Evolutionary conservation across 768 basidiomycete genomes (phyloP).

Genomic region (Russula sp.): DNA sequence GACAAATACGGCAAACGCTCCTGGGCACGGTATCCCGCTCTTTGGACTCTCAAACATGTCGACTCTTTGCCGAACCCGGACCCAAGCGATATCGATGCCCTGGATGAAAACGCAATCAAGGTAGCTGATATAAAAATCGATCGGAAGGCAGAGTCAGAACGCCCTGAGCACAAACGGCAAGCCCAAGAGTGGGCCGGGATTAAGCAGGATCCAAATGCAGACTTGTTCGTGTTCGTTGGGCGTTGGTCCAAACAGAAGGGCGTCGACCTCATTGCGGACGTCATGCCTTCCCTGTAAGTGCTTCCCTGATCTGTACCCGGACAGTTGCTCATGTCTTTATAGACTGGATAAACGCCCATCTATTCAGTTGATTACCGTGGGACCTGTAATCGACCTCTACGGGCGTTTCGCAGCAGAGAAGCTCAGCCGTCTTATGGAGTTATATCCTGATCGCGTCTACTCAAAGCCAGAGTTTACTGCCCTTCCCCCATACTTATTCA

Average conservation of each 20-base stretch:
- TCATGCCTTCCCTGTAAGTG: conserved; percentile 82
- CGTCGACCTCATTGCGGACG: conserved; percentile 94
- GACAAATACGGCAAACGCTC: conserved; percentile 97
- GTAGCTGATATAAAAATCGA: conserved; percentile 75
- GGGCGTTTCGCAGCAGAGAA: conserved; percentile 96
- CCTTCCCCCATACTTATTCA: conserved; percentile 87
- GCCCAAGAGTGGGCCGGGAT: conserved; percentile 95
- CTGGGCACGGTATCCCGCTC: conserved; percentile 93
- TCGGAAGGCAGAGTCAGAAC: conserved; percentile 75
- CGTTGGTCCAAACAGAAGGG: conserved; percentile 99
- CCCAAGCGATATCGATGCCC: conserved; percentile 88
- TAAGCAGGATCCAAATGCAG: conserved; percentile 83
- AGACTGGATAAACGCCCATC: conserved; percentile 81
- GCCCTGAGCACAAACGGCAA: conserved; percentile 86
- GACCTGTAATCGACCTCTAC: conserved; percentile 92
- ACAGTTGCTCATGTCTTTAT: conserved; percentile 17
- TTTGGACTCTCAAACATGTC: conserved; percentile 94
- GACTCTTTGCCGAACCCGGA: conserved; percentile 94
- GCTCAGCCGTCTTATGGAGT: conserved; percentile 85
- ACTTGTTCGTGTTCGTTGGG: conserved; percentile 93
- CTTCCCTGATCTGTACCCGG: conserved; percentile 10
- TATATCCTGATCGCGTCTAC: conserved; percentile 89
- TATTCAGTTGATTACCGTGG: conserved; percentile 84
- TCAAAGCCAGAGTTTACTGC: conserved; percentile 98
- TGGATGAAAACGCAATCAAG: conserved; percentile 71